Evolutionary conservation across 2,329 filamentous ascomycete species (phyloP), one percentile per base, ranked within the genome.

Genomic region (Colletotrichum chrysophilum): DNA sequence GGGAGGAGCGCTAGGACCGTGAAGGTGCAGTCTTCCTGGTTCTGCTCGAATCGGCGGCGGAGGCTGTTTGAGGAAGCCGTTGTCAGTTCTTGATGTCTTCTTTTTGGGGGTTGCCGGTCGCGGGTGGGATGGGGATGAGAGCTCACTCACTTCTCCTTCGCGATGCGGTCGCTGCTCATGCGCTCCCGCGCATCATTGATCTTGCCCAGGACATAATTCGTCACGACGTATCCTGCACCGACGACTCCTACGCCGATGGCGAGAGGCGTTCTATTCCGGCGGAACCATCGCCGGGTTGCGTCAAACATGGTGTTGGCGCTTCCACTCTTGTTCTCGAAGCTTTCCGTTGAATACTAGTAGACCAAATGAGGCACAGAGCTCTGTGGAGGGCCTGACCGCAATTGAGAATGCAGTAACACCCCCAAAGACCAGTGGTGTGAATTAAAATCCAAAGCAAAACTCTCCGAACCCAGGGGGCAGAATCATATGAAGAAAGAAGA

Each of bases 1-100:
- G 97, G 97, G 12, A 99, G 90, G 71, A 99, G 92, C 34, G 96
- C 97, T n/a, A 98, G 93, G 60, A 98, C 96, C 48, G 97, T 99
- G 84, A 97, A 98, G 64, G 96, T 98, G 86, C 97, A 99, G 86
- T 99, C 97, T 83, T 98, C 96, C 84, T 99, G 97, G 85, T 99
- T 99, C 86, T 99, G 97, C 85, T 98, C 95, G 86, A 99, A 99
- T 82, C 97, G 94, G 75, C 97, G 94, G 67, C 96, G 96, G 77
- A 99, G 91, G 85, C 96, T 98, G 80, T 32, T 21, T 61, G 56
- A 60, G 34, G 26, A 7, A 16, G 12, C n/a, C 13, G 12, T 13
- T 62, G 74, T 76, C 34, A 76, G 71, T 52, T 10, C 26, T 32
- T 24, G n/a, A n/a, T 32, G 43, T 24, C 43, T 21, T 52, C n/a